Base-by-base conservation (phyloP, 108 stramenopile genomes). In the Bacterosira constricta region DNA sequence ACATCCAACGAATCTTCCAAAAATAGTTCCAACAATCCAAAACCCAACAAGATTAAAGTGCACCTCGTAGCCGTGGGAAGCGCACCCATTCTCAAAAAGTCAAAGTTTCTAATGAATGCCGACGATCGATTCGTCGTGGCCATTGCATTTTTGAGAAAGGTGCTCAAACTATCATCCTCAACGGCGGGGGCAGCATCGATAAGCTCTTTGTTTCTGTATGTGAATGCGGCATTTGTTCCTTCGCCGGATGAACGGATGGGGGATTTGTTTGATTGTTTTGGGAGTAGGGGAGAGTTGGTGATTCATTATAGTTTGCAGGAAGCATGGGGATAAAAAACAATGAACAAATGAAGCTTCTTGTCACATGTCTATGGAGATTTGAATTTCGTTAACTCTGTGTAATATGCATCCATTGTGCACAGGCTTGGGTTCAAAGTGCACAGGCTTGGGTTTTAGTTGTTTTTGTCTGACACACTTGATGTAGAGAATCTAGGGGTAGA, bases 271-370 rank as follows among this genome's bases (percentile, higher is more conserved):
- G 90, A 90, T 72, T 85, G 83, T 55, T 96, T 93, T 66, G 83
- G 83, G 30, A 79, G 84, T 41, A 77, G 90, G 53, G 92, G 82
- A 12, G 92, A 96, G 81, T 75, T 96, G 34, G 83, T 91, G 5
- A 71, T 96, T 34, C 90, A 96, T 63, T 96, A 96, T 63, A 89
- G 90, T 78, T 72, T 96, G 71, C 89, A 93, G 72, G 91, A 93
- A 75, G 92, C 95, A 13, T 96, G 90, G 90, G 92, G 90, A 38
- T 91, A 57, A 68, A 39, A 4, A 13, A 10, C 1, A 27, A 26
- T 29, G 1, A n/a, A n/a, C n/a, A n/a, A n/a, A n/a, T 50, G 1
- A 18, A 18, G 4, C 4, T 5, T 18, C 3, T 45, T 45, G 44
- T 2, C 15, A 18, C 18, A 17, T 45, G 44, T 5, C 18, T 45